Conservation (phyloP, 306 rosid genomes). For the Lotus japonicus region DNA sequence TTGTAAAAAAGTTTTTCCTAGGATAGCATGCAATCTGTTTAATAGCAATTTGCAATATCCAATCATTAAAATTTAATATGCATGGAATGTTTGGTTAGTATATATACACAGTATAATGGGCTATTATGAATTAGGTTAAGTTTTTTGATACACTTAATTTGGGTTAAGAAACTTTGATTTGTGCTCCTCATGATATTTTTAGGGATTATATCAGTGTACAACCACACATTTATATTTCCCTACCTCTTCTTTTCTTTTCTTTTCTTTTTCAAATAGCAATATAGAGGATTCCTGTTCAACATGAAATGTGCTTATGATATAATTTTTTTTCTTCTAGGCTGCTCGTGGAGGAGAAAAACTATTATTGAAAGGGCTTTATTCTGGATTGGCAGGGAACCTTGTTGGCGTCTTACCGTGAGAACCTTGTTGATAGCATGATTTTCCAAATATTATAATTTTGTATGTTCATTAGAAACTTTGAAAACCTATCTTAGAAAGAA, state of each 20-base stretch:
- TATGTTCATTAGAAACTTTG: slow-evolving; percentile 19
- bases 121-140: not conserved
- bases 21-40: slow-evolving; percentile 11
- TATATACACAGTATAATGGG: slow-evolving; percentile 3
- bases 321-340: slow-evolving; percentile 49
- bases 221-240: not conserved
- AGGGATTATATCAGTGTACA: not conserved
- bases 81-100: not conserved
- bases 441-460: slow-evolving; percentile 18
- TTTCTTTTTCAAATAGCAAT: not conserved
- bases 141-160: not conserved
- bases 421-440: slow-evolving; percentile 25
- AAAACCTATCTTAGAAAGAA: slow-evolving; percentile 3
- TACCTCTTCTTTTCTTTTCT: no score
- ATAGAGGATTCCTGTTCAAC: not conserved
- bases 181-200: not conserved
- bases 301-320: slow-evolving; percentile 1
- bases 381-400: slow-evolving; percentile 94
- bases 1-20: not conserved
- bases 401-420: slow-evolving; percentile 97
- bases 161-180: not conserved
- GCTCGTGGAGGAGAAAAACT: slow-evolving; percentile 85
- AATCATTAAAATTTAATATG: not conserved
- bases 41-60: not conserved
- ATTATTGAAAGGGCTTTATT: slow-evolving; percentile 74